Conservation (phyloP, 2,329 filamentous ascomycete genomes). For the Cordyceps fumosorosea region DNA sequence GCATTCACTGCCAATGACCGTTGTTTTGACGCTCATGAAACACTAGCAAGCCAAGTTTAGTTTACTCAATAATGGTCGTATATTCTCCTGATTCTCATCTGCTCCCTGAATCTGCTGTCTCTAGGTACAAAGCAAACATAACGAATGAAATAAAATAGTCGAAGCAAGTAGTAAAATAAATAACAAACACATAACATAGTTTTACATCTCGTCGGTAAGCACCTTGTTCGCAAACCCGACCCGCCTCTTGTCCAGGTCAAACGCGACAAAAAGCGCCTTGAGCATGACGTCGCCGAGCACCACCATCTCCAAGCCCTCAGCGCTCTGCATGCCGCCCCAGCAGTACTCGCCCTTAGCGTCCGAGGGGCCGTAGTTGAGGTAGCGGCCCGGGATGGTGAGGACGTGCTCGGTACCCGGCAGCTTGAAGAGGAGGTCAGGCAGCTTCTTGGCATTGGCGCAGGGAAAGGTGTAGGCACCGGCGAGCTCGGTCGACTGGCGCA, state of each 20-base stretch:
- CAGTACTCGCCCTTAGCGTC: conserved; percentile 48
- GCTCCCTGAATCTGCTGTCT: not conserved
- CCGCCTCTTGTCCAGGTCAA: conserved; percentile 44
- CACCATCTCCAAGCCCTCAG: conserved; percentile 39
- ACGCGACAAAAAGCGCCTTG: conserved; percentile 70
- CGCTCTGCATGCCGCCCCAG: conserved; percentile 69
- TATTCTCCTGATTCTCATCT: not conserved
- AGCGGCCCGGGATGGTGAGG: conserved; percentile 46
- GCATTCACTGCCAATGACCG: too few species aligned
- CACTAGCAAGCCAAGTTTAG: not conserved
- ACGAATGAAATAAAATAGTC: not conserved
- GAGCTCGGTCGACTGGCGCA: conserved; percentile 38
- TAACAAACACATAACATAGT: too few species aligned
- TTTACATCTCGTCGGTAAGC: conserved; percentile 20
- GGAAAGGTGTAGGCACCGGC: conserved; percentile 50
- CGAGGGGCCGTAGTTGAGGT: conserved; percentile 49
- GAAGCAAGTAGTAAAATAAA: not conserved
- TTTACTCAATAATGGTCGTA: not conserved
- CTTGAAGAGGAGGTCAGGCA: conserved; percentile 53
- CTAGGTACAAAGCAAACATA: conserved; percentile 9
- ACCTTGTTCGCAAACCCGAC: conserved; percentile 40
- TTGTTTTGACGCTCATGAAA: not conserved
- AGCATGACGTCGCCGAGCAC: conserved; percentile 77
- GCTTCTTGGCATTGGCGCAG: conserved; percentile 41
- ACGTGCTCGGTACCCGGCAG: conserved; percentile 43